These are phyloP conservation scores for Fusarium verrucosum DNA, from an alignment of 2,329 filamentous ascomycete species.

Conservation along the genomic window DNA sequence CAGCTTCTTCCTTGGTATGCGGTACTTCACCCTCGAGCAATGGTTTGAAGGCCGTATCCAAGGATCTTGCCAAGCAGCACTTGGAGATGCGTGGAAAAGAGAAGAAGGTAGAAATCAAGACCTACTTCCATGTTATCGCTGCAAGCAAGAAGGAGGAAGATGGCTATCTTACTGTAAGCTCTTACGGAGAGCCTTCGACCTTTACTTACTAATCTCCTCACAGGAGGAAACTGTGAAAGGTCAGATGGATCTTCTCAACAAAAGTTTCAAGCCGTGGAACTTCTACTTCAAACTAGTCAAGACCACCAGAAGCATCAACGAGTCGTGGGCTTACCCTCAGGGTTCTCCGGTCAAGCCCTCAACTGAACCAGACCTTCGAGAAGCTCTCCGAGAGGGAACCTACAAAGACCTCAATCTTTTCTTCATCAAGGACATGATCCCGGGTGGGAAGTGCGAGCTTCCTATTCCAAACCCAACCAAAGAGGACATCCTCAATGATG, in stretches of 20 bases:
- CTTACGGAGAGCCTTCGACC: fast-evolving
- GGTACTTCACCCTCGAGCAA: slow-evolving; percentile 4
- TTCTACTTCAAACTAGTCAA: slow-evolving; percentile 22
- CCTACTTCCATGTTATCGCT: slow-evolving; percentile 19
- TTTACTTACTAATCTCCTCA: fast-evolving
- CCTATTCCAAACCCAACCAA: slow-evolving; percentile 6
- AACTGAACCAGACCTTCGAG: not conserved
- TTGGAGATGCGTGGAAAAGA: not conserved
- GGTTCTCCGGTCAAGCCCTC: not conserved
- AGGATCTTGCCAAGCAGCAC: not conserved
- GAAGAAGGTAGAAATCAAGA: slow-evolving; percentile 10
- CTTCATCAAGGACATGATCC: slow-evolving; percentile 1
- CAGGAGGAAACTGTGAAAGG: slow-evolving; percentile 6
- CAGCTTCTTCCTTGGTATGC: not conserved
- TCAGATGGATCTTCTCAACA: slow-evolving; percentile 6
- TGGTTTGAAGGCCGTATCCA: not conserved
- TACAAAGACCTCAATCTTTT: slow-evolving; percentile 25
- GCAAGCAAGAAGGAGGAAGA: slow-evolving; percentile 21
- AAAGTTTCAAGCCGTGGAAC: slow-evolving; percentile 4
- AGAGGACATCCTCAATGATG: slow-evolving; percentile 4
- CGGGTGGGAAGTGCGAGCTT: slow-evolving; percentile 12
- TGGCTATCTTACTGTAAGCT: slow-evolving; percentile 3
- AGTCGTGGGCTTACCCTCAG: slow-evolving; percentile 1
- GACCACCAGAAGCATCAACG: slow-evolving; percentile 7
- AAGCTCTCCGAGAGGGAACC: slow-evolving; percentile 10